Conservation (phyloP, 2,329 filamentous ascomycete genomes). For the Trichoderma cornu-damae region DNA sequence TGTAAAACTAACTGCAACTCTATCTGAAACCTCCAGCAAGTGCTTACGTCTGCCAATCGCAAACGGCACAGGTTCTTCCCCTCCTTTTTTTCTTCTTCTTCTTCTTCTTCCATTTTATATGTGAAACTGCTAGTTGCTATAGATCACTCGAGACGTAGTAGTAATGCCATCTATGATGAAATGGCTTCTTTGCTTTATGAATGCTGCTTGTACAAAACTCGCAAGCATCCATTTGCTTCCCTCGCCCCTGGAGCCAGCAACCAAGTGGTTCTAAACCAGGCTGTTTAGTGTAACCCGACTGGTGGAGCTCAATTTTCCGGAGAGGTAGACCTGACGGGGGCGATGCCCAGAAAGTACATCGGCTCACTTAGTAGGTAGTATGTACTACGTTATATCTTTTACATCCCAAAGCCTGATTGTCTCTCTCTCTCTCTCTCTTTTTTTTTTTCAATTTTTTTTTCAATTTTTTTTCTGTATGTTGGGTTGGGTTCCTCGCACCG, state of each 20-base stretch:
- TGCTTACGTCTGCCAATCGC: background rate
- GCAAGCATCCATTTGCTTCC: background rate
- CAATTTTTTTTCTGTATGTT: too few species aligned
- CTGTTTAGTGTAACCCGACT: slow-evolving; percentile 11
- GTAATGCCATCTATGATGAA: too few species aligned
- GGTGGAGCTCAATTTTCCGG: slow-evolving; percentile 17
- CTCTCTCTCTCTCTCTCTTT: background rate
- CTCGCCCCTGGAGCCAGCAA: background rate
- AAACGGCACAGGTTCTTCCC: background rate
- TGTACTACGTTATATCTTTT: too few species aligned
- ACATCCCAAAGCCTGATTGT: background rate
- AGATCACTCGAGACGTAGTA: background rate
- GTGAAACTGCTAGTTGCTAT: slow-evolving; percentile 1
- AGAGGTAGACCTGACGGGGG: background rate
- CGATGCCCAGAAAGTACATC: background rate
- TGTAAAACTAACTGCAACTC: too few species aligned
- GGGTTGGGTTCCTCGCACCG: too few species aligned
- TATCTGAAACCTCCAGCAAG: slow-evolving; percentile 1
- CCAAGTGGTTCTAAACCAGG: too few species aligned
- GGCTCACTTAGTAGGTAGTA: too few species aligned
- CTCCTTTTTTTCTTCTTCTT: background rate
- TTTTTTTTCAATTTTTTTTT: too few species aligned
- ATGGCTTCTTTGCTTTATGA: too few species aligned
- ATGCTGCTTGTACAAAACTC: too few species aligned
- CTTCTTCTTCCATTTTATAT: too few species aligned